Conservation (phyloP, 2,329 filamentous ascomycete genomes). For the Botryotinia globosa region DNA sequence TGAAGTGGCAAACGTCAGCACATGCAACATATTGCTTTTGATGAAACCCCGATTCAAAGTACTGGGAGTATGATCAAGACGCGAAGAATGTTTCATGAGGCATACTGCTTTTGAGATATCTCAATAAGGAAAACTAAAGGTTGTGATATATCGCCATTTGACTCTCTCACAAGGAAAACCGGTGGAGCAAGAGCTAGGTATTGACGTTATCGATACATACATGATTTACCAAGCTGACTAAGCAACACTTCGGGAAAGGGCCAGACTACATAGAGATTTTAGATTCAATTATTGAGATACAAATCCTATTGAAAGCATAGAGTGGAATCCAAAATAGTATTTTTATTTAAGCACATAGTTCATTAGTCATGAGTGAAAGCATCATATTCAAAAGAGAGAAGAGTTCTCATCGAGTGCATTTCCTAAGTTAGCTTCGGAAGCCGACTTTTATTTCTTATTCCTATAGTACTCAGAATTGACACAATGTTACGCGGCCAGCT, state of each 20-base stretch:
- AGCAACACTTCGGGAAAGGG: neutral
- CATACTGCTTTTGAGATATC: neutral
- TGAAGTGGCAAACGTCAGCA: neutral
- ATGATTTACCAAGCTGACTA: neutral
- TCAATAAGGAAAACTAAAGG: neutral
- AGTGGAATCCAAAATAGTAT: neutral
- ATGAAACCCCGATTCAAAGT: neutral
- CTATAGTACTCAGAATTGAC: neutral
- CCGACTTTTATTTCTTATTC: neutral
- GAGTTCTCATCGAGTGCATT: neutral
- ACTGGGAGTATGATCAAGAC: neutral
- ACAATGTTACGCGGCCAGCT: neutral
- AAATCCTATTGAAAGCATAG: neutral
- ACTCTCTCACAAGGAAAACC: neutral
- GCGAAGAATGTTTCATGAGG: neutral
- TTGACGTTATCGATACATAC: neutral
- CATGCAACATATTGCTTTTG: neutral
- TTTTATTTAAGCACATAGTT: neutral
- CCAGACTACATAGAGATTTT: accelerated
- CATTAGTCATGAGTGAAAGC: neutral
- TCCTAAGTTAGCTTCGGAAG: neutral
- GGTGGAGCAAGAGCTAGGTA: neutral
- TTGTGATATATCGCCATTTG: neutral
- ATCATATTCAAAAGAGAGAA: neutral
- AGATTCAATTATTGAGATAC: neutral